These are phyloP conservation scores for Fusarium floridanum DNA, from an alignment of 2,329 filamentous ascomycete genomes.

Conservation along the genomic window DNA sequence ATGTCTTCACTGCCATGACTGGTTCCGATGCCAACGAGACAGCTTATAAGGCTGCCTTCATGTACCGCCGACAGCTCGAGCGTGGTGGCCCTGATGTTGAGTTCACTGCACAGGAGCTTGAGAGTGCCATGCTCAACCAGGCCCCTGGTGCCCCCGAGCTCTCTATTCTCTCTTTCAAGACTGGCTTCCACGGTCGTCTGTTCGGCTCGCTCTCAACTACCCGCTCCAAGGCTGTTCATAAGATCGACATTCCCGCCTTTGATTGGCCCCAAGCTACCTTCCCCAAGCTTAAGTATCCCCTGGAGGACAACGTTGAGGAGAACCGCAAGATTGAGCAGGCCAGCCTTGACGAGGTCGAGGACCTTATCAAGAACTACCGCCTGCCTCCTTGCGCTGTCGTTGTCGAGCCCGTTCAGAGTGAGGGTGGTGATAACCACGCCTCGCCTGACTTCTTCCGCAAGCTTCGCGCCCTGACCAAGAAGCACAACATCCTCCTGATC, in stretches of 20 bases:
- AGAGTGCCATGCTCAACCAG: constrained; percentile 83
- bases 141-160: constrained; percentile 80
- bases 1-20: constrained; percentile 91
- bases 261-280: constrained; percentile 95
- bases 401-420: constrained; percentile 92
- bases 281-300: constrained; percentile 86
- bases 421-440: constrained; percentile 95
- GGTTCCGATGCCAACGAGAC: constrained; percentile 95
- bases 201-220: constrained; percentile 91
- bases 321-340: constrained; percentile 86
- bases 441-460: constrained; percentile 88
- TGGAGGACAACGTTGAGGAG: constrained; percentile 82
- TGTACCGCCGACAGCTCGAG: constrained; percentile 86
- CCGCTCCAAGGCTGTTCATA: constrained; percentile 93
- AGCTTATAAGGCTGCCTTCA: constrained; percentile 95
- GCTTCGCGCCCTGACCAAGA: constrained; percentile 82
- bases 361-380: constrained; percentile 83
- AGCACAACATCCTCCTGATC: constrained; percentile 85
- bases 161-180: constrained; percentile 90
- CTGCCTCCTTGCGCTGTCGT: constrained; percentile 84
- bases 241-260: constrained; percentile 93
- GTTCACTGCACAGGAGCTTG: constrained; percentile 82
- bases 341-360: constrained; percentile 85
- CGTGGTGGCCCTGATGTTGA: constrained; percentile 83
- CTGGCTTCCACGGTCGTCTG: constrained; percentile 89